Conservation (phyloP, 2,329 filamentous ascomycete genomes). For the Neofusicoccum cordaticola region DNA sequence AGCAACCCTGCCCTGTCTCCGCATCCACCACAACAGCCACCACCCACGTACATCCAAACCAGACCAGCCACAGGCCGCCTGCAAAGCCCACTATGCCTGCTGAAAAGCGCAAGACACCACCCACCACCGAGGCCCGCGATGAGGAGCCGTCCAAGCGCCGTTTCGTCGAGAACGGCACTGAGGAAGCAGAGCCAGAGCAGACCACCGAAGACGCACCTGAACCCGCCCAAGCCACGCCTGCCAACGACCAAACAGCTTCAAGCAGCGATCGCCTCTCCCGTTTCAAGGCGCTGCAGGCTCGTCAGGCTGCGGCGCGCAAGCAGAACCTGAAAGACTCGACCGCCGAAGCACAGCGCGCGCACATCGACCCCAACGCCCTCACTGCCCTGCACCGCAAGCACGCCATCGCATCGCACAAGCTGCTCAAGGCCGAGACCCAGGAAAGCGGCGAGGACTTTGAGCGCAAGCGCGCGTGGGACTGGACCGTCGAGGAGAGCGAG, state of each 20-base stretch:
- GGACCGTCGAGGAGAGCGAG: conserved; percentile 47
- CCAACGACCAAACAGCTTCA: neutral
- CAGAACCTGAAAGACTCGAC: conserved; percentile 9
- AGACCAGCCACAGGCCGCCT: too few species aligned
- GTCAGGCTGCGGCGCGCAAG: conserved; percentile 9
- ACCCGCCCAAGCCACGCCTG: neutral
- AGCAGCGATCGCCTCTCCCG: neutral
- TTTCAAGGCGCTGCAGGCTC: conserved; percentile 16
- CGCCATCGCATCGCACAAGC: conserved; percentile 52
- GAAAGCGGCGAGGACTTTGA: conserved; percentile 89
- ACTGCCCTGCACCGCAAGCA: conserved; percentile 3
- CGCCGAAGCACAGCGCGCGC: conserved; percentile 5
- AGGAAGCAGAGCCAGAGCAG: neutral
- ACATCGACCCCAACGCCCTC: neutral
- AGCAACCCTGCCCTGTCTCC: too few species aligned
- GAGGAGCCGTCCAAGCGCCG: conserved; percentile 34
- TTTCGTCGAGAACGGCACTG: conserved; percentile 24
- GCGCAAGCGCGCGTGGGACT: conserved; percentile 44
- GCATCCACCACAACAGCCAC: too few species aligned
- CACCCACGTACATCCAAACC: too few species aligned
- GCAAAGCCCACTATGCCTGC: neutral
- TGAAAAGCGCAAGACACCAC: conserved; percentile 37
- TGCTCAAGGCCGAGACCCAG: conserved; percentile 87
- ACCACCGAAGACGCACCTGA: neutral
- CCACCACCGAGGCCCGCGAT: conserved; percentile 26